Percentiles rank a stretch among this genome's conserved stretches.
These are phyloP conservation scores for Sporopachydermia quercuum DNA, from an alignment of 805 yeast species.

Conservation along the genomic window DNA sequence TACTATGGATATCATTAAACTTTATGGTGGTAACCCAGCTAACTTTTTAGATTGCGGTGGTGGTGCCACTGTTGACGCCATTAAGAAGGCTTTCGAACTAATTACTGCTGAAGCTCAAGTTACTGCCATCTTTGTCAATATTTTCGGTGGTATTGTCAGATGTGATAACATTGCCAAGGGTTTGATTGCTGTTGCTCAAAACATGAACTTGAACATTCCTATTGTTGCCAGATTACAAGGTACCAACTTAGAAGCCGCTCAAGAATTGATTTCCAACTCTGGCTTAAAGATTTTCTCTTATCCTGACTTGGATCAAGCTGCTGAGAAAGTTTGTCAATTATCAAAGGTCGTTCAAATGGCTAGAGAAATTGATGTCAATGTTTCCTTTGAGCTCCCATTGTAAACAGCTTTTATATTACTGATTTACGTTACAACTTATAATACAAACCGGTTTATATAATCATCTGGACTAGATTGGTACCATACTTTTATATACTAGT, in stretches of 20 bases:
- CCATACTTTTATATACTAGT: too few species aligned
- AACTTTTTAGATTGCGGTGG: conserved; percentile 99
- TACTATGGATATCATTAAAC: conserved; percentile 97
- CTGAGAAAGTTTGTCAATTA: conserved; percentile 81
- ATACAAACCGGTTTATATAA: too few species aligned
- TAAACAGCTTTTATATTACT: conserved; percentile 13
- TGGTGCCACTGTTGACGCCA: conserved; percentile 98
- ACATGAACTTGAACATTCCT: conserved; percentile 81
- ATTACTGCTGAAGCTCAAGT: conserved; percentile 82
- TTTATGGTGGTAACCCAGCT: conserved; percentile 98
- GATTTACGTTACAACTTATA: too few species aligned
- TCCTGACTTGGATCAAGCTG: conserved; percentile 93
- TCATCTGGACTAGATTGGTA: conserved; percentile 8
- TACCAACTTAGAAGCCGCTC: conserved; percentile 85
- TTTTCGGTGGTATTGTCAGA: conserved; percentile 98
- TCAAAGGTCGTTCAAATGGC: conserved; percentile 34
- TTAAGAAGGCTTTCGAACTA: conserved; percentile 90
- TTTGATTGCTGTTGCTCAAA: conserved; percentile 86
- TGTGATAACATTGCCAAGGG: conserved; percentile 98
- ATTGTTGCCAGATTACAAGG: conserved; percentile 98
- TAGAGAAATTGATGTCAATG: conserved; percentile 33
- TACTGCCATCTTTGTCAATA: conserved; percentile 92
- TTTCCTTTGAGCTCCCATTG: conserved; percentile 32
- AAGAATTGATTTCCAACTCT: conserved; percentile 68
- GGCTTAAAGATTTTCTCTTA: conserved; percentile 87